A percentile compares a stretch with the other conserved stretches of the same genome.
Conservation (phyloP, 768 basidiomycete genomes). For the Leccinum incarnatum region DNA sequence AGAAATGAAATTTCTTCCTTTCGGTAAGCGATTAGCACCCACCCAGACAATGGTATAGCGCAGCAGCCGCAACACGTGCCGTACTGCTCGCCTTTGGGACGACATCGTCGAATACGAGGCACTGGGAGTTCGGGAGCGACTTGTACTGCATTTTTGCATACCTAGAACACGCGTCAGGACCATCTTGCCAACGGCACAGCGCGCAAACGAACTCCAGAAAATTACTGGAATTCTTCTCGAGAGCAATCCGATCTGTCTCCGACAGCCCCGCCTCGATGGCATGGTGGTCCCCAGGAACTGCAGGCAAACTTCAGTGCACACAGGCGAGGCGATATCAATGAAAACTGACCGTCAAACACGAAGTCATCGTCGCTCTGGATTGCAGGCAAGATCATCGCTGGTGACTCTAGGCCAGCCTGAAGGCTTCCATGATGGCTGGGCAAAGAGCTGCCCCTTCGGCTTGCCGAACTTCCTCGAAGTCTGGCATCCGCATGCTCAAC, state of each 20-base stretch:
- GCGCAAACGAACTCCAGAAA: conserved; percentile 64
- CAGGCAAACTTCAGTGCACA: conserved; percentile 17
- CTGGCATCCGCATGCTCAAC: conserved; percentile 52
- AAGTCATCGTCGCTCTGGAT: conserved; percentile 60
- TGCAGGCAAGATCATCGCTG: conserved; percentile 37
- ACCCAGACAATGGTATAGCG: conserved; percentile 87
- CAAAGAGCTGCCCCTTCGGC: conserved; percentile 59
- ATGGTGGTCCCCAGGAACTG: conserved; percentile 29
- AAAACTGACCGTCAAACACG: conserved; percentile 56
- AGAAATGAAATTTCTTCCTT: not conserved
- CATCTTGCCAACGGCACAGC: not conserved
- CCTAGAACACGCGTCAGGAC: conserved; percentile 38
- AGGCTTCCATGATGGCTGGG: conserved; percentile 47
- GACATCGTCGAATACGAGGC: conserved; percentile 61
- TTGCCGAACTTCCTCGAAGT: conserved; percentile 52
- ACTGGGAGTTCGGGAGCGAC: conserved; percentile 47
- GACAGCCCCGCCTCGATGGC: conserved; percentile 50
- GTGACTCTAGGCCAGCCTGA: conserved; percentile 46
- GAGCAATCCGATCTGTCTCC: conserved; percentile 51
- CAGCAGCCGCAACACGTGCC: conserved; percentile 74
- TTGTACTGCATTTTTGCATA: conserved; percentile 76
- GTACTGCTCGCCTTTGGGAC: conserved; percentile 67
- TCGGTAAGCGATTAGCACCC: conserved; percentile 10
- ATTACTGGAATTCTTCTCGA: conserved; percentile 77
- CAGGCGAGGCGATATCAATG: not conserved